phyloP scores from a whole-genome alignment of 306 rosid genomes.

The Pyrus communis region DNA sequence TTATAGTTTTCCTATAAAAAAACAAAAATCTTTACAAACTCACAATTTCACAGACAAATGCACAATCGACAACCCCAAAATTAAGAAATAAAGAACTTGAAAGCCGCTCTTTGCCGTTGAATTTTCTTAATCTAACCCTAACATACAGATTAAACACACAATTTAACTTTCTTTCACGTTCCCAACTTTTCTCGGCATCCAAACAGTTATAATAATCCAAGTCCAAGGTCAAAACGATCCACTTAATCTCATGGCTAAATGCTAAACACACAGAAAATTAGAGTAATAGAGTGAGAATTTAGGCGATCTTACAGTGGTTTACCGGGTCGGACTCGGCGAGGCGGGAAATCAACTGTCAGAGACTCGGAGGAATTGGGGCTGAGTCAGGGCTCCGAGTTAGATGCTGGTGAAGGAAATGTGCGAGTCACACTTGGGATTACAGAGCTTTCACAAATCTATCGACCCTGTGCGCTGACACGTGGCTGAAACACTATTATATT shows the following conservation, averaged over 20 bases:
- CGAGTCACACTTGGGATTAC: conserved; percentile 22
- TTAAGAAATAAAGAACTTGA: neutral
- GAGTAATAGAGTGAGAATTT: neutral
- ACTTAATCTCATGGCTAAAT: neutral
- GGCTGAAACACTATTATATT: neutral
- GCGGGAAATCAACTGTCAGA: conserved; percentile 7
- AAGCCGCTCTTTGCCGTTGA: neutral
- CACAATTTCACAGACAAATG: neutral
- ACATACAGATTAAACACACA: neutral
- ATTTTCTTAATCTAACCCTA: neutral
- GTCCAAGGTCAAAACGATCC: neutral
- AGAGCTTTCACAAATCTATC: conserved; percentile 18
- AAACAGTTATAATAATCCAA: neutral
- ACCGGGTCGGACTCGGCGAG: conserved; percentile 16
- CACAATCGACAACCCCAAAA: neutral
- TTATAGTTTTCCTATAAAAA: neutral
- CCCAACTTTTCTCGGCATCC: neutral
- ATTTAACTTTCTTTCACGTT: neutral
- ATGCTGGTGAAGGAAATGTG: conserved; percentile 7
- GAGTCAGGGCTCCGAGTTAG: conserved; percentile 14
- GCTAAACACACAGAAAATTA: neutral
- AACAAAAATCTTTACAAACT: neutral
- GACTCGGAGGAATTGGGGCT: conserved; percentile 6
- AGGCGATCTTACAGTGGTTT: conserved; percentile 21
- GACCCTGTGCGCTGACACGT: conserved; percentile 24